Percentiles rank a stretch among this genome's conserved stretches.
Conservation (phyloP, 306 rosid genomes). For the Fragaria iinumae region DNA sequence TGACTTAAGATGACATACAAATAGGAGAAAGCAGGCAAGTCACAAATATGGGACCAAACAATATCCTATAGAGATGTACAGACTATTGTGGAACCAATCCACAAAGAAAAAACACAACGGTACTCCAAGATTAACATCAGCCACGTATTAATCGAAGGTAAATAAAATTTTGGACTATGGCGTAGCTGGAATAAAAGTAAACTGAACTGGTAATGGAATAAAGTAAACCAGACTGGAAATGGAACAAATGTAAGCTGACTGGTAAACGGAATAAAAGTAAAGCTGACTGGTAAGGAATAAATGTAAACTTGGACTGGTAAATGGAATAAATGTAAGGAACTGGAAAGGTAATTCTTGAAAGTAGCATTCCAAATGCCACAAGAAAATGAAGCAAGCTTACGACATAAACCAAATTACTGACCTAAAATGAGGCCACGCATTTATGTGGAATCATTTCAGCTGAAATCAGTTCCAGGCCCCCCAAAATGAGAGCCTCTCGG, state of each 20-base stretch:
- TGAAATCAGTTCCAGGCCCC: conserved; percentile 69
- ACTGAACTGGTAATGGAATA: conserved; percentile 14
- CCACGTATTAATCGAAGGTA: conserved; percentile 14
- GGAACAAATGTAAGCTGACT: conserved; percentile 17
- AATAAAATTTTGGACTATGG: conserved; percentile 2
- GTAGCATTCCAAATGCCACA: conserved; percentile 60
- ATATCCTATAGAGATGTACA: conserved; percentile 10
- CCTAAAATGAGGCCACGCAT: conserved; percentile 77
- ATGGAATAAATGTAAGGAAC: conserved; percentile 32
- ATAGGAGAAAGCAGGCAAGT: neutral
- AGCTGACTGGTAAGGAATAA: conserved; percentile 18
- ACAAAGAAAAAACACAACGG: conserved; percentile 12
- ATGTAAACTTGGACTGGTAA: conserved; percentile 22
- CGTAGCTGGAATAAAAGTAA: conserved; percentile 1
- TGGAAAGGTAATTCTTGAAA: conserved; percentile 41
- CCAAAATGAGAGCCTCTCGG: conserved; percentile 70
- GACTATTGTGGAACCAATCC: conserved; percentile 22
- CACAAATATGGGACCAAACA: conserved; percentile 14
- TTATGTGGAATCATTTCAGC: conserved; percentile 74
- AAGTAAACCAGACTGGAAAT: conserved; percentile 17
- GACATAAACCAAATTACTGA: conserved; percentile 65
- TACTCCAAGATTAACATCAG: conserved; percentile 15
- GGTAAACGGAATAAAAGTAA: conserved; percentile 23
- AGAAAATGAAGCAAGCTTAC: conserved; percentile 40
- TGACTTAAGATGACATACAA: neutral